A percentile compares a stretch with the other conserved stretches of the same genome.
Conservation (phyloP, 2,329 filamentous ascomycete species). For the Seiridium unicorne region DNA sequence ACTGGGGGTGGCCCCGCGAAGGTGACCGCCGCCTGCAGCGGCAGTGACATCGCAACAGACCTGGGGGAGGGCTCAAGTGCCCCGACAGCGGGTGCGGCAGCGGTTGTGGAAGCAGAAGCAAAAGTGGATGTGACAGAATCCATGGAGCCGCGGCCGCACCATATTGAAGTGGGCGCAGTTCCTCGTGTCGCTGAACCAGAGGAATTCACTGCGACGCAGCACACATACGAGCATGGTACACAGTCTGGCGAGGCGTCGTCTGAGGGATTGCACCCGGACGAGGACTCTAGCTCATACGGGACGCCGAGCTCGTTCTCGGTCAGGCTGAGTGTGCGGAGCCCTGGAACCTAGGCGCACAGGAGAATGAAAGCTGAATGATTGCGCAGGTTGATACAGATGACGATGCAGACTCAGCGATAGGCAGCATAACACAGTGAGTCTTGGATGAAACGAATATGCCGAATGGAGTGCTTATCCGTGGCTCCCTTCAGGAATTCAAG, state of each 20-base stretch:
- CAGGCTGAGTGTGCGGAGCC: not conserved
- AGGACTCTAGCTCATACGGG: not conserved
- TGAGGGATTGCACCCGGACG: not conserved
- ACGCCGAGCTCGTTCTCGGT: not conserved
- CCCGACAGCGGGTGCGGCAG: not conserved
- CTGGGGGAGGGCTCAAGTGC: not conserved
- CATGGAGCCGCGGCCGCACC: no score
- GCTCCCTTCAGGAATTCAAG: constrained; percentile 12
- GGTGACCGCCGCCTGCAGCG: not conserved
- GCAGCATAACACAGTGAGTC: not conserved
- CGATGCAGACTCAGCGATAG: not conserved
- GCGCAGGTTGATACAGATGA: not conserved
- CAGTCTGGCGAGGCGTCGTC: not conserved
- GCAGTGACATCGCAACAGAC: not conserved
- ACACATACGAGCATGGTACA: not conserved
- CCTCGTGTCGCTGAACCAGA: no score
- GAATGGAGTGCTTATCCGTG: no score
- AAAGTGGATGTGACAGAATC: not conserved
- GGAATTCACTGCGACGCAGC: no score
- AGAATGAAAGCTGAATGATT: not conserved
- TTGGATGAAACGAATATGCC: no score
- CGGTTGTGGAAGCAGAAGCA: not conserved
- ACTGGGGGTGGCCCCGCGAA: not conserved
- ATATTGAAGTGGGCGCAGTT: no score
- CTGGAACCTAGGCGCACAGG: not conserved